Base-by-base conservation (phyloP, 2,329 filamentous ascomycete genomes). In the Hypoxylon sp. region DNA sequence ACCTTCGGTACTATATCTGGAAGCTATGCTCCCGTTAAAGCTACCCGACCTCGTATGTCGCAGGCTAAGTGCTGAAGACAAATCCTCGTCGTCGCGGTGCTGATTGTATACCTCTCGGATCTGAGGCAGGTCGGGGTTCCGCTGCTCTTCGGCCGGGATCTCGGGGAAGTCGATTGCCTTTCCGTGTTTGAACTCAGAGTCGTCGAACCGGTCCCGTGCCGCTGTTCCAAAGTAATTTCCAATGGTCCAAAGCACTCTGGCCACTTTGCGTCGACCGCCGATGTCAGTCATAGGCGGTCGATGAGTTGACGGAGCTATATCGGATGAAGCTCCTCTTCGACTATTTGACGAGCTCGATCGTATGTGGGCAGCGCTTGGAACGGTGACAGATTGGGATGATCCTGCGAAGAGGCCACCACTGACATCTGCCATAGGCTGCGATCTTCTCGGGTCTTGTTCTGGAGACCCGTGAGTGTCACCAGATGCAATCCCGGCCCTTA, bases 141-240 rank as follows among this genome's bases (percentile, higher is more conserved):
- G 81, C 2, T 77, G 66, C 1, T 68, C 72, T 69, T 90, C 88
- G 1, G 86, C 88, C 0, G 88, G 88, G 0, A 88, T 80, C 60
- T 85, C 82, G 0, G 88, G 88, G 53, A 84, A 90, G n/a, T 82
- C 79, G n/a, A 77, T 75, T 2, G 85, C 83, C 48, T 78, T 79
- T 17, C 84, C 82, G 3, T 77, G 77, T 53, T 81, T 82, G 71
- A 88, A 88, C 1, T 82, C 82, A 0, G 82, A 82, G 31, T 85
- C 81, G 59, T 88, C 83, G 61, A 84, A 83, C 6, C 79, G 81
- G n/a, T 85, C 80, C 1, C 82, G 79, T 0, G 83, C 80, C 31
- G 85, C 82, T 0, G 82, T 83, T 2, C 84, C 83, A 0, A 90
- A 71, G 13, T 82, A 81, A 10, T 84, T 79, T 6, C 82, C 82